phyloP scores from a whole-genome alignment of 192 early-diverging fungal species.

The Thamnidium elegans region DNA sequence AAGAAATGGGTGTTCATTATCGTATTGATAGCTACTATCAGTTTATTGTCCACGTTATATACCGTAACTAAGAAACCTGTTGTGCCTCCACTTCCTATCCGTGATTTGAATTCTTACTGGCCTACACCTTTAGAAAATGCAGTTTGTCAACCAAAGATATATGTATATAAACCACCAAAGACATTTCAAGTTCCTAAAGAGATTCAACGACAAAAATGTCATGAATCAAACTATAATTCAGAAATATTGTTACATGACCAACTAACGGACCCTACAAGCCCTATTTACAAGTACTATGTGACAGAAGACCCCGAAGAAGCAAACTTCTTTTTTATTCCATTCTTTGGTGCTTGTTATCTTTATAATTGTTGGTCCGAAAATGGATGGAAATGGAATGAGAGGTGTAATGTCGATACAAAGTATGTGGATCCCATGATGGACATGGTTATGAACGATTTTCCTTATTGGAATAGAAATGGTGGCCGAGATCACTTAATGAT shows the following conservation, averaged over 20 bases:
- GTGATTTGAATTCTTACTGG: constrained; percentile 27
- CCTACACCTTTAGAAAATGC: constrained; percentile 36
- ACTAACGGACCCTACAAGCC: constrained; percentile 31
- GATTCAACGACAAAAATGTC: constrained; percentile 22
- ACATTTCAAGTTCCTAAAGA: constrained; percentile 34
- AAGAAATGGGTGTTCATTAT: no score
- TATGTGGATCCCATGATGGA: constrained; percentile 48
- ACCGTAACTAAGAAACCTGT: neutral
- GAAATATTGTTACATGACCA: constrained; percentile 38
- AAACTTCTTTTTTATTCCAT: constrained; percentile 47
- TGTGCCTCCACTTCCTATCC: constrained; percentile 19
- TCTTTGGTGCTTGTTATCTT: constrained; percentile 45
- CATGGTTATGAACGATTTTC: constrained; percentile 34
- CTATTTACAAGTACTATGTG: constrained; percentile 41
- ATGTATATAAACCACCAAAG: constrained; percentile 39
- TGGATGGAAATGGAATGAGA: constrained; percentile 29
- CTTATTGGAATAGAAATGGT: constrained; percentile 40
- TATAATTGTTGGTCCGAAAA: constrained; percentile 42
- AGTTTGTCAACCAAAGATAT: constrained; percentile 41
- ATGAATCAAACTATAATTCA: constrained; percentile 43
- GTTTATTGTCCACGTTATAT: no score
- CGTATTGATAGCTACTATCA: no score
- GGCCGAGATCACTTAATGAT: constrained; percentile 45
- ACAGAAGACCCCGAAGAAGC: constrained; percentile 46
- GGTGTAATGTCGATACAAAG: constrained; percentile 40